Evolutionary conservation across 768 basidiomycete species (phyloP).

Genomic region (Xerocomus spinulosus): DNA sequence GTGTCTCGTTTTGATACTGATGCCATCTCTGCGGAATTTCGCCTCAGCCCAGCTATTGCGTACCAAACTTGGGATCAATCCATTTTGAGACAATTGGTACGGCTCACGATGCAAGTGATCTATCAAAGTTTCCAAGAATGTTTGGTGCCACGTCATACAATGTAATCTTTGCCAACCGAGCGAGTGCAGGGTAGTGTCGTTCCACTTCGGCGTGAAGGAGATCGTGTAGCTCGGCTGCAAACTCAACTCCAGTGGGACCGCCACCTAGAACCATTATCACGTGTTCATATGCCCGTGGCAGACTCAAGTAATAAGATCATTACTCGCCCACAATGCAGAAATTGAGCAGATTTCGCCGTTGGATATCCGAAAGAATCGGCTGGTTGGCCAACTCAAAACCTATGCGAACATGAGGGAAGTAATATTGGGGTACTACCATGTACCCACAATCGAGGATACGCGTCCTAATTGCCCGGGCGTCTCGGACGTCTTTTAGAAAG

Average conservation of each 20-base stretch:
- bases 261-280: conserved; percentile 42
- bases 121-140: conserved; percentile 75
- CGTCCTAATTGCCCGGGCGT: conserved; percentile 66
- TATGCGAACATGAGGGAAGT: conserved; percentile 15
- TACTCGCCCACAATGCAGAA: conserved; percentile 80
- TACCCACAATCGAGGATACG: conserved; percentile 67
- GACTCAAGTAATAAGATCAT: background rate
- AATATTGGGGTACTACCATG: background rate
- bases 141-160: conserved; percentile 78
- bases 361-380: conserved; percentile 67
- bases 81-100: conserved; percentile 9
- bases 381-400: conserved; percentile 86
- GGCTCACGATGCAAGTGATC: conserved; percentile 51
- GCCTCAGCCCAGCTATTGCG: conserved; percentile 60
- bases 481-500: conserved; percentile 77
- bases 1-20: conserved; percentile 64
- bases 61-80: background rate
- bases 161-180: conserved; percentile 63
- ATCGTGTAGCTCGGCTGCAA: conserved; percentile 79
- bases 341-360: conserved; percentile 71
- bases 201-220: conserved; percentile 63
- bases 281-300: conserved; percentile 5
- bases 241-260: conserved; percentile 78
- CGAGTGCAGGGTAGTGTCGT: conserved; percentile 58
- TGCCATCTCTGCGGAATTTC: conserved; percentile 70